Conservation (phyloP, 768 basidiomycete species). For the Postia placenta region DNA sequence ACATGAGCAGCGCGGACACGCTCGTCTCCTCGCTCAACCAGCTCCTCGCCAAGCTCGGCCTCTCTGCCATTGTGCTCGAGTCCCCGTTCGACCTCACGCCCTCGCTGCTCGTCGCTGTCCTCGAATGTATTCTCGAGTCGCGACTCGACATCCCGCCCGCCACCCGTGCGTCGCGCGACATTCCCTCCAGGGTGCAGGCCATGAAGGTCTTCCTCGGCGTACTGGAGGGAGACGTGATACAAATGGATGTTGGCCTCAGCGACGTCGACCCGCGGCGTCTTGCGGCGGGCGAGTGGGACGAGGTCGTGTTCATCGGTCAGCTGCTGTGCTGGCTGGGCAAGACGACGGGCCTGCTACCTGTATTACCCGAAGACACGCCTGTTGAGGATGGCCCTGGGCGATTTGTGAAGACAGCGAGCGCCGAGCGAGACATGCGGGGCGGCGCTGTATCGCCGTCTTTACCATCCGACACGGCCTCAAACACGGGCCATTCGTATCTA, state of each 20-base stretch:
- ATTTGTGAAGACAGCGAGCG: background rate
- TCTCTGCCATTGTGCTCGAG: slow-evolving; percentile 27
- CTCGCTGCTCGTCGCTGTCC: slow-evolving; percentile 60
- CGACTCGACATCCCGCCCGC: slow-evolving; percentile 43
- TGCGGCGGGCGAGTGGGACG: slow-evolving; percentile 59
- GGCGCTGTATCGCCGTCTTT: slow-evolving; percentile 18
- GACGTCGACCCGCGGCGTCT: slow-evolving; percentile 59
- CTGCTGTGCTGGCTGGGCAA: slow-evolving; percentile 66
- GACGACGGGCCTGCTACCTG: slow-evolving; percentile 30
- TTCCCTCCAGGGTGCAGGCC: slow-evolving; percentile 44
- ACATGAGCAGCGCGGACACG: background rate
- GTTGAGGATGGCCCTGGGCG: background rate
- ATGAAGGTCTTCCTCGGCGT: slow-evolving; percentile 76
- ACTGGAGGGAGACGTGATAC: slow-evolving; percentile 58
- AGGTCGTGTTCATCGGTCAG: slow-evolving; percentile 59
- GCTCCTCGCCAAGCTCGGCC: slow-evolving; percentile 22
- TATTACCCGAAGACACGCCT: background rate
- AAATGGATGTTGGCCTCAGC: slow-evolving; percentile 55
- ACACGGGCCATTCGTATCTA: slow-evolving; percentile 24
- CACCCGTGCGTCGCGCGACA: slow-evolving; percentile 31
- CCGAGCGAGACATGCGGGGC: background rate
- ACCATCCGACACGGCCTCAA: slow-evolving; percentile 32
- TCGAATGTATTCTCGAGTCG: slow-evolving; percentile 52
- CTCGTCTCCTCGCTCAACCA: slow-evolving; percentile 22
- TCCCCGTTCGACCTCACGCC: slow-evolving; percentile 56